Base-by-base conservation (phyloP, 768 basidiomycete genomes). In the Russula sp. region DNA sequence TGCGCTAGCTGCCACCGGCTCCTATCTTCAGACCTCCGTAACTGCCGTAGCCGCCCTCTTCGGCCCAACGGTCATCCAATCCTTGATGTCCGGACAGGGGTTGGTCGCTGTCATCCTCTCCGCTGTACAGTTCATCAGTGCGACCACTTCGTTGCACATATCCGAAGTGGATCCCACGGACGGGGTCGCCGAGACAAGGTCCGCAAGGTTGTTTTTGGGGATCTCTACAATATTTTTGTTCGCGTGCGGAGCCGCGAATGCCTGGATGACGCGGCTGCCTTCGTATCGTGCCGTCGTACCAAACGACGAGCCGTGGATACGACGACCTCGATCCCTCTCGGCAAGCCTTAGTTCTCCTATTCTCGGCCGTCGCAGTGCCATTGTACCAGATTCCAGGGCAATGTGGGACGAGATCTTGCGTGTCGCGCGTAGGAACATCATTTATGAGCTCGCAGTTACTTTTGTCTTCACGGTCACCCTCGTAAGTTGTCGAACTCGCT, bases 31-130 rank as follows among this genome's bases (percentile, higher is more conserved):
- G 68, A 88, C 86, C 0, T 81, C 91, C 11, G 79, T 88, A 48
- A 82, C 91, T 35, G 91, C 88, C 0, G 81, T 91, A n/a, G 90
- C 91, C 2, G 85, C 91, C 0, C 75, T 92, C 4, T 89, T 93
- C 67, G 94, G 93, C 0, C 80, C 84, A 2, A 72, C 79, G 7
- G 85, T 85, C 13, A 80, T 94, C 56, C 88, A 94, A 71, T 78
- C 83, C 31, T 77, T 89, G 71, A 82, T 94, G 79, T 84, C 91
- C 2, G 93, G 91, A 11, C 91, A 94, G 74, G 93, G 89, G 0
- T 90, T 88, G 0, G 83, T 94, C 2, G 94, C 86, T 0, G 89
- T 95, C 13, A 85, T 84, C 1, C 85, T 94, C 65, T 91, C 91
- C 57, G 76, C 78, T 1, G 85, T 92, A 0, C 91, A 94, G 69